These are phyloP conservation scores for Leucocoprinus leucothites DNA, from an alignment of 768 basidiomycete genomes.

Conservation along the genomic window DNA sequence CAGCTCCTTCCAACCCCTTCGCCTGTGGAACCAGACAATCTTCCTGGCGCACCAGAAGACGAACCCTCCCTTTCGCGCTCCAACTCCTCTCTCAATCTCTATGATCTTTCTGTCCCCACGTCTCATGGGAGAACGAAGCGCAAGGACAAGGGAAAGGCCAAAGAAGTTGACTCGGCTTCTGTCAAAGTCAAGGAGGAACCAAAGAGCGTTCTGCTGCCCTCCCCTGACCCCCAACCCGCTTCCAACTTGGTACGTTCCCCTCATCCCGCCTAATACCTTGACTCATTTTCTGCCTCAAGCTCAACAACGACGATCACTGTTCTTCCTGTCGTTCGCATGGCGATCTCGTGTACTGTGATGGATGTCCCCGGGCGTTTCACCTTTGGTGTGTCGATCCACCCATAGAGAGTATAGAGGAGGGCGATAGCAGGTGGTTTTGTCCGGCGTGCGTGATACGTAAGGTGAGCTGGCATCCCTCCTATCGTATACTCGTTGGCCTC, in stretches of 20 bases:
- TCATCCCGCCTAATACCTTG: conserved; percentile 9
- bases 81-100: conserved; percentile 46
- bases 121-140: conserved; percentile 31
- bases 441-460: conserved; percentile 65
- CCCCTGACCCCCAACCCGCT: conserved; percentile 38
- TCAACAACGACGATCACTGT: conserved; percentile 80
- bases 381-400: conserved; percentile 97
- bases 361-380: conserved; percentile 94
- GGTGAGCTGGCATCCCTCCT: conserved; percentile 37
- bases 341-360: conserved; percentile 93
- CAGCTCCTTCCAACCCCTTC: conserved; percentile 22
- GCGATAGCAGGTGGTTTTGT: conserved; percentile 83
- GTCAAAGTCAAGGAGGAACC: conserved; percentile 54
- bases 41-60: conserved; percentile 53
- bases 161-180: conserved; percentile 36
- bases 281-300: conserved; percentile 25
- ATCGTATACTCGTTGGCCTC: conserved; percentile 15
- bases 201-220: conserved; percentile 34
- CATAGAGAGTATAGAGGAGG: conserved; percentile 82
- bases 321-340: conserved; percentile 82
- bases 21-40: conserved; percentile 42
- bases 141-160: conserved; percentile 57
- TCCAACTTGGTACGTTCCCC: conserved; percentile 36
- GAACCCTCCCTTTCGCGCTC: conserved; percentile 63
- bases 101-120: conserved; percentile 27